Conservation (phyloP, 2,329 filamentous ascomycete species). For the Rhinocladiella similis region DNA sequence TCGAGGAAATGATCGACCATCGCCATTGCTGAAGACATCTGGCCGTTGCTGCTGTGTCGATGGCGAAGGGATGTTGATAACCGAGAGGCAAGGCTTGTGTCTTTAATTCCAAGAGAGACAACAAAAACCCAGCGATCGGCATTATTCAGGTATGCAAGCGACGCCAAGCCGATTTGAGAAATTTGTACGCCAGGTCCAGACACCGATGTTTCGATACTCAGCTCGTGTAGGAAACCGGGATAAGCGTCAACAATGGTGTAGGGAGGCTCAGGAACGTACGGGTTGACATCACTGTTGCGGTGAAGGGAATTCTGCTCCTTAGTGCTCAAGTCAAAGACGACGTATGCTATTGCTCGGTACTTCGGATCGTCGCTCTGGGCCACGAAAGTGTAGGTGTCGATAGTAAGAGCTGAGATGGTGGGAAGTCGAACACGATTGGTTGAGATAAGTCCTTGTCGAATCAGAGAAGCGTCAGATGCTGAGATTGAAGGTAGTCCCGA, state of each 20-base stretch:
- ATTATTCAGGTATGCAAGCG: neutral
- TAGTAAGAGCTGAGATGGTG: slow-evolving; percentile 8
- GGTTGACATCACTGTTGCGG: neutral
- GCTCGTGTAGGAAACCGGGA: slow-evolving; percentile 8
- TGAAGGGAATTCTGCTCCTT: slow-evolving; percentile 12
- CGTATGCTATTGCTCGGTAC: slow-evolving; percentile 16
- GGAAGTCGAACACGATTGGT: slow-evolving; percentile 1
- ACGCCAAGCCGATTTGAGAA: neutral
- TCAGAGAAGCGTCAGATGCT: neutral
- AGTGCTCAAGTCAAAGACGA: slow-evolving; percentile 14
- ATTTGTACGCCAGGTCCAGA: neutral
- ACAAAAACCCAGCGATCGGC: neutral
- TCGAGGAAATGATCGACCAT: slow-evolving; percentile 22
- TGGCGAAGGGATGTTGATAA: slow-evolving; percentile 15
- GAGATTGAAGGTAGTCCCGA: neutral
- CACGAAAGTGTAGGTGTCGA: slow-evolving; percentile 15
- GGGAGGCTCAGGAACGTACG: neutral
- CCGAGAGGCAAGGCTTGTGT: slow-evolving; percentile 14
- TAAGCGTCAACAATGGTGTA: slow-evolving; percentile 9
- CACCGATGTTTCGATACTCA: slow-evolving; percentile 1
- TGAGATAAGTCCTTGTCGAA: neutral
- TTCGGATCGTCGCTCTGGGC: slow-evolving; percentile 9
- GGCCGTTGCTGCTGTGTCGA: neutral
- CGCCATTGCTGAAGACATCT: slow-evolving; percentile 10
- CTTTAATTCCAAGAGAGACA: neutral